Base-by-base conservation (phyloP, 2,329 filamentous ascomycete species). In the Lecanicillium sp. region DNA sequence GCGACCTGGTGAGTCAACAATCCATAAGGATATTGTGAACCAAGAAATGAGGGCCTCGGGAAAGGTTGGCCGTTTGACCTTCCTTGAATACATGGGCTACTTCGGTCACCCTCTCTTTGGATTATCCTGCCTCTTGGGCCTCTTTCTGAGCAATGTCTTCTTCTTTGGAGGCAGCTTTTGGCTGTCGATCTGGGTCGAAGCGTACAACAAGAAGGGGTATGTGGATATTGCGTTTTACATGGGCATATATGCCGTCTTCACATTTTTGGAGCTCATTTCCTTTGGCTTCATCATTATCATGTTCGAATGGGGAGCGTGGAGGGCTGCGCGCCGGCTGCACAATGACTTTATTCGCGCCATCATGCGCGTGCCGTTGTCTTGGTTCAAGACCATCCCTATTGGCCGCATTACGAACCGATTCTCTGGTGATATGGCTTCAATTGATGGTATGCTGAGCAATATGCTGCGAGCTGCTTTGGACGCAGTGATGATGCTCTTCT, bases 261-360 rank as follows among this genome's bases (percentile, higher is more conserved):
- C 65, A 2, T 44, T 71, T 8, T 50, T 59, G 0, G 74, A 64
- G 36, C 58, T 65, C 10, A 34, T 66, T 1, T 59, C 68, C 25
- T 66, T 60, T 29, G 66, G 61, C 4, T 34, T 65, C 17, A 59
- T 60, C 38, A 65, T 67, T 34, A 51, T 70, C 34, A 56, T 66
- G 20, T 77, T 73, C 47, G 71, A 73, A 49, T 69, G 66, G 47
- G 74, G 74, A 15, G 68, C 69, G 6, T 78, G 74, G 74, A 58
- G 61, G n/a, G 74, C 74, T 3, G 74, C 72, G 1, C 62, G 64
- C 22, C 62, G 55, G 25, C 63, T 78, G 31, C 74, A 79, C 55
- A 61, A 62, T 12, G 64, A 66, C 36, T 69, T 78, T 37, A 68
- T 77, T 32, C 59, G 57, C 11, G 65, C 71, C 14, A 59, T 78